Percentiles rank a stretch among this genome's conserved stretches.
Conservation (phyloP, 345 rosid genomes). For the Eucalyptus rudis region DNA sequence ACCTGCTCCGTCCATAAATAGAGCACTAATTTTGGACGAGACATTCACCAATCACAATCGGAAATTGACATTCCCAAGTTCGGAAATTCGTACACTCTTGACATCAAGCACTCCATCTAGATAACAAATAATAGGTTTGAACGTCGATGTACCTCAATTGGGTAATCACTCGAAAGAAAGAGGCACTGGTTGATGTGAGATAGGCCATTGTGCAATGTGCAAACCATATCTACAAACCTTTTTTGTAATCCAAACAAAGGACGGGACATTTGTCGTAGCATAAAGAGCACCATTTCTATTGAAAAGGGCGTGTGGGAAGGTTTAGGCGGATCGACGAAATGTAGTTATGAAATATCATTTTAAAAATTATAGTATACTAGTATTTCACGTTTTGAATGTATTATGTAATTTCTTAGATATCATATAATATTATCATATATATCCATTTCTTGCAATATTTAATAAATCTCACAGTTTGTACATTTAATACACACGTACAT, state of each 20-base stretch:
- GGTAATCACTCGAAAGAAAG: background rate
- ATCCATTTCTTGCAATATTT: background rate
- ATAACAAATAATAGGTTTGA: background rate
- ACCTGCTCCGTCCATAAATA: background rate
- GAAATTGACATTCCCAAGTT: background rate
- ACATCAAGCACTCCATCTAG: background rate
- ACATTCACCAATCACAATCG: background rate
- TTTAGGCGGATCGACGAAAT: accelerated
- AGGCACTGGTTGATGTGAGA: background rate
- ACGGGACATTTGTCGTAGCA: background rate
- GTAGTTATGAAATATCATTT: background rate
- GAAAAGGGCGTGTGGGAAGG: background rate
- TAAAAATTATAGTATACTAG: background rate
- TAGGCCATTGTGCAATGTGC: background rate
- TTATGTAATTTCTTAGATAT: background rate
- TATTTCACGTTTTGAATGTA: background rate
- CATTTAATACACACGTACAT: background rate
- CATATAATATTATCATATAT: background rate
- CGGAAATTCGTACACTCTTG: background rate
- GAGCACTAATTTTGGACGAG: background rate
- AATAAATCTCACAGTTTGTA: background rate
- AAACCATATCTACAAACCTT: background rate
- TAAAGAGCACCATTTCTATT: background rate
- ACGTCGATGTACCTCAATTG: background rate
- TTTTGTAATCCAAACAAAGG: background rate